Percentiles rank a stretch among this genome's conserved stretches.
Conservation (phyloP, 2,329 filamentous ascomycete genomes). For the Fusarium xylarioides region DNA sequence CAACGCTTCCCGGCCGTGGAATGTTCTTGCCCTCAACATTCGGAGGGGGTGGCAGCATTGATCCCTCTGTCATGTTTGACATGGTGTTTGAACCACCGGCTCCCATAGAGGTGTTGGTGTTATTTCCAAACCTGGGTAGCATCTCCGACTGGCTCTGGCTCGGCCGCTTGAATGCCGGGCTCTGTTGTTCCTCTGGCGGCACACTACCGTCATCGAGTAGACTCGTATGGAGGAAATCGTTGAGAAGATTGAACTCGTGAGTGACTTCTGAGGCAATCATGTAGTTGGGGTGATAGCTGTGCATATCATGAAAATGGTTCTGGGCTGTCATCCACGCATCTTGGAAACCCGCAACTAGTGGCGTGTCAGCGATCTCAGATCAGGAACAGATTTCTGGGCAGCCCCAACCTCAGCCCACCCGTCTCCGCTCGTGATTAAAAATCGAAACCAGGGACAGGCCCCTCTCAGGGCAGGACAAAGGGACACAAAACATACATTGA, state of each 20-base stretch:
- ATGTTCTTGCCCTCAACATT: constrained; percentile 61
- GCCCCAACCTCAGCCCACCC: constrained; percentile 35
- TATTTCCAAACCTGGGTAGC: constrained; percentile 59
- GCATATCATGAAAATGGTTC: constrained; percentile 86
- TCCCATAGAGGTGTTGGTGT: constrained; percentile 39
- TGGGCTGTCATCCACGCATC: constrained; percentile 84
- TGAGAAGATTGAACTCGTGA: constrained; percentile 95
- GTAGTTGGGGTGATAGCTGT: constrained; percentile 91
- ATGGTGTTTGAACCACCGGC: constrained; percentile 35
- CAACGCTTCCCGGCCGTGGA: constrained; percentile 67
- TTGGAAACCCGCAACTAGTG: constrained; percentile 77
- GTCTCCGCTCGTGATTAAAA: constrained; percentile 40
- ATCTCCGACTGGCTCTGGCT: constrained; percentile 58
- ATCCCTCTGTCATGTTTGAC: constrained; percentile 42
- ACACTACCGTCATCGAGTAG: constrained; percentile 84
- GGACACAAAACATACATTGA: constrained; percentile 71
- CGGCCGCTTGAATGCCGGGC: constrained; percentile 52
- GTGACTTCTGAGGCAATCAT: constrained; percentile 93
- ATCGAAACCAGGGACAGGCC: constrained; percentile 34
- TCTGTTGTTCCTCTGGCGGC: constrained; percentile 72
- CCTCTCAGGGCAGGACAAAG: constrained; percentile 33
- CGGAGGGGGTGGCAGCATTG: constrained; percentile 61
- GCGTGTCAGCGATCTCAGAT: constrained; percentile 41
- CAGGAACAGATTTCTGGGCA: constrained; percentile 32
- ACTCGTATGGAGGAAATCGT: constrained; percentile 94